These are phyloP conservation scores for Penicillium hesseltinei DNA, from an alignment of 2,329 filamentous ascomycete genomes.

Conservation along the genomic window DNA sequence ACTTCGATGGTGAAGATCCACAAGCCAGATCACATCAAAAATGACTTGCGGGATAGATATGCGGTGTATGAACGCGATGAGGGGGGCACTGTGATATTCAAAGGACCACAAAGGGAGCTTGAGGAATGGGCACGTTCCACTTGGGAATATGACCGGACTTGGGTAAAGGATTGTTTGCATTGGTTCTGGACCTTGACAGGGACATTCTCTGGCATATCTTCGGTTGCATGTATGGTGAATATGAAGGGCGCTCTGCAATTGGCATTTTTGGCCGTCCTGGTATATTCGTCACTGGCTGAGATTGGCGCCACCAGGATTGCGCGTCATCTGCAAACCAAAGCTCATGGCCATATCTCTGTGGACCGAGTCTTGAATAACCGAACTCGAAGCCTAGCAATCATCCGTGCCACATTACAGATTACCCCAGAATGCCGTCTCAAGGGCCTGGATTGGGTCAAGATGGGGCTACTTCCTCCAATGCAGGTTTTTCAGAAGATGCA, in stretches of 20 bases:
- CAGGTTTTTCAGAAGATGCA: neutral
- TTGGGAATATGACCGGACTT: conserved; percentile 27
- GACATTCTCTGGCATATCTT: conserved; percentile 27
- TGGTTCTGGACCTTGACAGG: conserved; percentile 32
- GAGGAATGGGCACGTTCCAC: conserved; percentile 33
- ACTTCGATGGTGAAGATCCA: conserved; percentile 23
- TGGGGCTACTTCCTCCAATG: conserved; percentile 1
- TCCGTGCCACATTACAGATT: neutral
- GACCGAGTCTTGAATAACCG: neutral
- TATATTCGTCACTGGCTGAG: conserved; percentile 12
- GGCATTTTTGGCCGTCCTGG: conserved; percentile 28
- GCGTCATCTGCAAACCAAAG: neutral
- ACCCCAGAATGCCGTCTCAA: neutral
- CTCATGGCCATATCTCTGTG: neutral
- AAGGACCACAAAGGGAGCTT: conserved; percentile 27
- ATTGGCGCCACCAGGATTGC: neutral
- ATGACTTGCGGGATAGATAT: conserved; percentile 19
- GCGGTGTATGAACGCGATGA: conserved; percentile 33
- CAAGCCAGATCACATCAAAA: conserved; percentile 3
- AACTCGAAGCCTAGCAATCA: neutral
- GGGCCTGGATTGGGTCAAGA: neutral
- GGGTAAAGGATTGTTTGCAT: conserved; percentile 23
- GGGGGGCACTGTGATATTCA: conserved; percentile 36
- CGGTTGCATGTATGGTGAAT: conserved; percentile 38
- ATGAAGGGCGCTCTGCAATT: conserved; percentile 34